Evolutionary conservation across 2,329 filamentous ascomycete genomes (phyloP).

Genomic region (Didymella keratinophila): DNA sequence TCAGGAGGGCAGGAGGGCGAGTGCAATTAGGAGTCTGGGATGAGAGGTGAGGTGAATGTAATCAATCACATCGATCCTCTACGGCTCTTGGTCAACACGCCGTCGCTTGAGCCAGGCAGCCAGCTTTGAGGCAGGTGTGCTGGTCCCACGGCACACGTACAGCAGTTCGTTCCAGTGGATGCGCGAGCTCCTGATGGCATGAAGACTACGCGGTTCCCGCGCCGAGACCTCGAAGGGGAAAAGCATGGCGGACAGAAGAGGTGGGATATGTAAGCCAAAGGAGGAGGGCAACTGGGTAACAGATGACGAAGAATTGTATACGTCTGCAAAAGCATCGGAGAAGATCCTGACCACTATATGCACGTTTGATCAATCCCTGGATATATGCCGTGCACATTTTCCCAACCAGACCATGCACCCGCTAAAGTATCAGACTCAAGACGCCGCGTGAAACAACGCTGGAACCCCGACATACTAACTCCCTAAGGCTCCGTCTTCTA

Average conservation of each 20-base stretch:
- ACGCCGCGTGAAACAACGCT: constrained; percentile 2
- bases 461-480: neutral
- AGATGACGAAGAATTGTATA: neutral
- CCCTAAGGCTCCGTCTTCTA: neutral
- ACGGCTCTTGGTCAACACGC: neutral
- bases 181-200: neutral
- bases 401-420: constrained; percentile 2
- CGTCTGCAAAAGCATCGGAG: neutral
- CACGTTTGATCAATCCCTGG: neutral
- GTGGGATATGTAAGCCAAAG: neutral
- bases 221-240: neutral
- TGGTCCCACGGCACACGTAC: neutral
- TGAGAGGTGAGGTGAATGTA: neutral
- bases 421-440: constrained; percentile 2
- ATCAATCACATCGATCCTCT: neutral
- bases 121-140: neutral
- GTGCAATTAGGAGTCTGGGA: constrained; percentile 1
- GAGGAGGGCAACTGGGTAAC: neutral
- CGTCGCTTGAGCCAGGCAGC: neutral
- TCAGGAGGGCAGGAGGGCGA: neutral
- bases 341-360: neutral
- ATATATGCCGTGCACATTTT: neutral
- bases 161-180: neutral
- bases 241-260: neutral
- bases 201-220: neutral